phyloP scores from a whole-genome alignment of 495 filamentous ascomycete genomes.

The Chaetomium tenue region DNA sequence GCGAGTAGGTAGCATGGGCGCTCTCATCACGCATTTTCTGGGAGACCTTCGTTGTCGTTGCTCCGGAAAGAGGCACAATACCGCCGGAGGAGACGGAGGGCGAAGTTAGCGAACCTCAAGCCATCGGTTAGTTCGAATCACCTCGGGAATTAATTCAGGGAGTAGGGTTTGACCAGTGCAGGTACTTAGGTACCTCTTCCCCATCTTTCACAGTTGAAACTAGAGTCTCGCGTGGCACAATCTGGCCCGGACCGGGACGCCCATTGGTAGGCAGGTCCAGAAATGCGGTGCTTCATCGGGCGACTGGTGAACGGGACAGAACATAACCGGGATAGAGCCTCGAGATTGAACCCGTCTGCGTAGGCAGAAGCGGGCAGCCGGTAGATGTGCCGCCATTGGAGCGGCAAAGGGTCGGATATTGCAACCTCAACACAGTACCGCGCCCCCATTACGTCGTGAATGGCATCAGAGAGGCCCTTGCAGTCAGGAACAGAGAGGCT shows the following conservation, averaged over 20 bases:
- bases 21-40: background rate
- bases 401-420: slow-evolving; percentile 22
- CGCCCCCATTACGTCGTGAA: background rate
- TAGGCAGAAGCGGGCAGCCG: background rate
- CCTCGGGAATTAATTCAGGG: too few species aligned
- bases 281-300: background rate
- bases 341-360: slow-evolving; percentile 7
- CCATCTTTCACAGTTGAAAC: too few species aligned
- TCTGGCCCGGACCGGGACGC: background rate
- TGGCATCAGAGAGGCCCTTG: background rate
- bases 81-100: background rate
- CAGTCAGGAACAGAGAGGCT: background rate
- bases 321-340: background rate
- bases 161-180: too few species aligned
- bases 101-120: too few species aligned
- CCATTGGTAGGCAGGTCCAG: background rate
- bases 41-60: background rate
- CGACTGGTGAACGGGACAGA: background rate
- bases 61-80: background rate
- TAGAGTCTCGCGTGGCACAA: too few species aligned
- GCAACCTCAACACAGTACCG: slow-evolving; percentile 9
- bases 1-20: slow-evolving; percentile 3
- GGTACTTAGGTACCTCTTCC: too few species aligned
- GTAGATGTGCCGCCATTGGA: slow-evolving; percentile 15
- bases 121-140: too few species aligned